Base-by-base conservation (phyloP, 129 eudicot genomes). In the Chrysanthemum seticuspe region DNA sequence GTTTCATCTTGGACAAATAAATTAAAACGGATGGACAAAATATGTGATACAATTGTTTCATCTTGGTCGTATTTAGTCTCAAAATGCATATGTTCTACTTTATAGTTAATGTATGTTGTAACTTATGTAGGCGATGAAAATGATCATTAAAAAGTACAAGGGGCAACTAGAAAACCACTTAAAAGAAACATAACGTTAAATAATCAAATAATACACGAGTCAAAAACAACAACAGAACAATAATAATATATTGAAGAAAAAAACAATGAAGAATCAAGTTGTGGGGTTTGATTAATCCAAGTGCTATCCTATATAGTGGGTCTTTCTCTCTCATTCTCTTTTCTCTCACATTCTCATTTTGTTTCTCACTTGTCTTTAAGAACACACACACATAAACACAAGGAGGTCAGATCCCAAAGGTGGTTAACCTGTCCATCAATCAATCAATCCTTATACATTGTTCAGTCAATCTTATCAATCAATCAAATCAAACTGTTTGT, bases 381-480 rank as follows among this genome's bases (percentile, higher is more conserved):
- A 77, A 84, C 65, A 45, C 86, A 70, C 72, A 82, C 57, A 69
- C 67, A 82, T 65, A 83, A 75, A 80, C 80, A 80, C 76, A 83
- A 51, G 10, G 68, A 74, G 71, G 79, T 80, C 89, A 89, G 91
- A 86, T 86, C 89, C 78, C 86, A 73, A 89, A 83, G 87, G 84
- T 73, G 83, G 96, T 89, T 81, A 74, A 82, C 84, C 87, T 73
- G 91, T 86, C 91, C 73, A 70, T 86, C 87, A 56, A 83, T 86
- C 87, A 56, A 83, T 86, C 86, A 67, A 78, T 79, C 82, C 60
- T 71, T 61, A 69, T 74, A 73, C 78, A 79, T 84, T 78, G 83
- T 81, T 85, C 85, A 77, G 87, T 92, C 96, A 83, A 78, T 82
- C 84, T 70, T 80, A 18, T 81, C 91, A 70, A 85, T 89, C 93